Conservation (phyloP, 2,329 filamentous ascomycete species). For the Seiridium unicorne region DNA sequence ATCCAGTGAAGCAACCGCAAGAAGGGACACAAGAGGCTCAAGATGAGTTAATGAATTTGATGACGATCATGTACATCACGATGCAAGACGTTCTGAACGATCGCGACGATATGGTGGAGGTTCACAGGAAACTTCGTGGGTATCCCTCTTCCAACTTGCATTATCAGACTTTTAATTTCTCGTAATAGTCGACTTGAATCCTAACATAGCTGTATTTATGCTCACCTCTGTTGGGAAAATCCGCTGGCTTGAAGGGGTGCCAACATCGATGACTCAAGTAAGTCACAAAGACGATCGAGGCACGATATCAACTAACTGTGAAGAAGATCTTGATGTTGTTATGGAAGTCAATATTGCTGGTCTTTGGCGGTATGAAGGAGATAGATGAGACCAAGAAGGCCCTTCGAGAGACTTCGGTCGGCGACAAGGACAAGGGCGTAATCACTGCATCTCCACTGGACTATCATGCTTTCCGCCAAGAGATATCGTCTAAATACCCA, state of each 20-base stretch:
- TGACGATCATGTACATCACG: conserved; percentile 61
- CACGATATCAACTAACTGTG: too few relatives aligned
- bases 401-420: conserved; percentile 59
- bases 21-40: conserved; percentile 48
- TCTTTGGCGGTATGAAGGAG: conserved; percentile 77
- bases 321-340: conserved; percentile 72
- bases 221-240: conserved; percentile 67
- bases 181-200: conserved; percentile 53
- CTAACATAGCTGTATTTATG: conserved; percentile 70
- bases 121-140: conserved; percentile 51
- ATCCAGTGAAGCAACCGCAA: conserved; percentile 39
- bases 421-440: conserved; percentile 67
- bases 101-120: conserved; percentile 43
- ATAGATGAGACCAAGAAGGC: conserved; percentile 72
- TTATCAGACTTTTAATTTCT: neutral
- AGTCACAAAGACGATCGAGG: conserved; percentile 15
- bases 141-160: conserved; percentile 12
- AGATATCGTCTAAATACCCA: conserved; percentile 96
- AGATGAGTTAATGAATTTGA: conserved; percentile 61
- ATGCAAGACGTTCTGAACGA: conserved; percentile 57
- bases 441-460: conserved; percentile 94
- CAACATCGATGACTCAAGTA: conserved; percentile 63
- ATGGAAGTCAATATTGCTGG: conserved; percentile 87
- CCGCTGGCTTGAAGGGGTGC: conserved; percentile 69
- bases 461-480: conserved; percentile 93